Evolutionary conservation across 2,329 filamentous ascomycete species (phyloP), one percentile per base, ranked within the genome.

Genomic region (Microcera coccophila): DNA sequence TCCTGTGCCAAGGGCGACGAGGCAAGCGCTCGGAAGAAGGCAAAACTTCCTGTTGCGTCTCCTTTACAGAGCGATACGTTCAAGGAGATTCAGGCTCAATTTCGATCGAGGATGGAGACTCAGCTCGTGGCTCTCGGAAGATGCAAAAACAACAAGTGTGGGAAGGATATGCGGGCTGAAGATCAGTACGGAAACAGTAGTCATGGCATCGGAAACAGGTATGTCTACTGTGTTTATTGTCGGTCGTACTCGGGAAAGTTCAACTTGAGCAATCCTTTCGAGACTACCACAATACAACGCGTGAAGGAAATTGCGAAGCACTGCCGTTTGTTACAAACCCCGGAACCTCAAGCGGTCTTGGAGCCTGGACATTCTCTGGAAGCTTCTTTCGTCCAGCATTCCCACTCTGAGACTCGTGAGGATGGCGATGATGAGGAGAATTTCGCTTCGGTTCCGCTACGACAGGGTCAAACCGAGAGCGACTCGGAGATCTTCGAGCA

Each of bases 81-180:
- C 14, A 8, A 7, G 1, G 2, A 5, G 8, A 12, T 32, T 11
- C 37, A 15, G 7, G 2, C 7, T 2, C 3, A n/a, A 4, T 33
- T 22, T 10, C 10, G 14, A n/a, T 3, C 3, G 10, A 33, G 12
- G 10, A 11, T 39, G 7, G 19, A 19, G 3, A 17, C 9, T 10
- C n/a, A 37, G 2, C 14, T 38, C 15, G 16, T 26, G 14, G 3
- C 4, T 1, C 3, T 19, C 2, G 44, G 34, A 7, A 19, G 41
- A 4, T 47, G 44, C 37, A 7, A 26, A 10, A 35, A 38, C 28
- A 9, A 18, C 9, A 4, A 5, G 2, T 47, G 44, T 12, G 33
- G n/a, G 10, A 33, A 9, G 9, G 14, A 17, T 12, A 43, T 47
- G 44, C 11, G 10, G 9, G 4, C 16, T 5, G 14, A 21, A 7